phyloP scores from a whole-genome alignment of 495 filamentous ascomycete species.

The Podospora sp. region DNA sequence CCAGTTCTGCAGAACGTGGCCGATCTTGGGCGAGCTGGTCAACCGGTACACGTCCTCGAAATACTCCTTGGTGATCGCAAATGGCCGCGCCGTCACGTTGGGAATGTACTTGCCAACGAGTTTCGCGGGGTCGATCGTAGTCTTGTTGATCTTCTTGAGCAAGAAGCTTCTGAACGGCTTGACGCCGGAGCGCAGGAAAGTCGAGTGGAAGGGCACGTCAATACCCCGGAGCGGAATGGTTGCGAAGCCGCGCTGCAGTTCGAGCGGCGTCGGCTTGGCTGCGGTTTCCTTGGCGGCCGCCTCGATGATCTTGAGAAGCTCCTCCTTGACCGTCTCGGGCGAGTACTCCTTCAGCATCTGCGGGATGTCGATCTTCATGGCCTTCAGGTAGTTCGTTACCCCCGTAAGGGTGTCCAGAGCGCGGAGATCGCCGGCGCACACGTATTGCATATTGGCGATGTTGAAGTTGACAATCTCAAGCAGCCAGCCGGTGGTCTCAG shows the following conservation, averaged over 20 bases:
- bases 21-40: constrained; percentile 92
- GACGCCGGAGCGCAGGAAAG: constrained; percentile 94
- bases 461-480: constrained; percentile 99
- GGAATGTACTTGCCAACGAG: constrained; percentile 98
- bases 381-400: constrained; percentile 91
- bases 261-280: constrained; percentile 81
- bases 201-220: constrained; percentile 98
- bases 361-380: constrained; percentile 94
- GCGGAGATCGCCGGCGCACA: constrained; percentile 94
- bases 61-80: constrained; percentile 96
- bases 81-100: constrained; percentile 94
- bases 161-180: constrained; percentile 97
- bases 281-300: constrained; percentile 82
- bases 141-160: constrained; percentile 99
- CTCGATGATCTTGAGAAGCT: constrained; percentile 68
- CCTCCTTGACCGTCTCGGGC: constrained; percentile 60
- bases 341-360: constrained; percentile 82
- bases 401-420: constrained; percentile 93
- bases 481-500: constrained; percentile 90
- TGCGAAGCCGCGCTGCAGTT: constrained; percentile 90
- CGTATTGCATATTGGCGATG: constrained; percentile 97
- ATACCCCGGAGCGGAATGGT: constrained; percentile 97
- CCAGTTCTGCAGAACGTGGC: constrained; percentile 84
- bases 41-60: constrained; percentile 96
- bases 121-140: constrained; percentile 94